Evolutionary conservation across 208 protist species (phyloP), one percentile per base, ranked within the genome.

Genomic region (Trypanosoma mega): DNA sequence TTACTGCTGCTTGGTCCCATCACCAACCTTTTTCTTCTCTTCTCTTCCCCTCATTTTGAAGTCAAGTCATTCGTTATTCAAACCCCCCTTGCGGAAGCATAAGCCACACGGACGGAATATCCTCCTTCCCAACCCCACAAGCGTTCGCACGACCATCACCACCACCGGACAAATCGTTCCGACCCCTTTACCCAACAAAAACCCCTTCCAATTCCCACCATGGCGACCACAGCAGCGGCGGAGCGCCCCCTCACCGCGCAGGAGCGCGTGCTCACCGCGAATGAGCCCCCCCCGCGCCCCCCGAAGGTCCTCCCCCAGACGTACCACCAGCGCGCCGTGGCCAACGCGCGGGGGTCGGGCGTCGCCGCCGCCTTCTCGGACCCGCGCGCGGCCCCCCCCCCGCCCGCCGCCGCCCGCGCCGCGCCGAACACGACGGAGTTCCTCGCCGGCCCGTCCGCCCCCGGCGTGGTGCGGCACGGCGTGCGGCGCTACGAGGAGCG

Each of bases 401-500:
- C 14, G 43, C 26, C 24, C 45, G 37, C 37, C 37, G 1, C 51
- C 30, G 34, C 11, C 20, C 21, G 1, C 1, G 34, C 20, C 5
- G 47, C n/a, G n/a, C n/a, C n/a, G n/a, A n/a, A n/a, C n/a, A n/a
- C n/a, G n/a, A 60, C 68, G 1, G 87, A 93, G 66, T 84, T 93
- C 67, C 64, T 80, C 36, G 68, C 63, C n/a, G 87, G 87, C 9
- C 87, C 87, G 0, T 62, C 54, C 47, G 71, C 82, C 44, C 78
- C 87, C n/a, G 78, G 78, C 49, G 73, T 77, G 50, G 31, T 78
- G 34, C 68, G 48, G 44, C 72, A 60, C 21, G 84, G 87, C 39
- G 70, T 89, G 37, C 87, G 87, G 45, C 87, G 82, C 72, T 82
- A 76, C 58, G 70, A 79, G 9, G 60, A 71, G n/a, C 39, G 60